These are phyloP conservation scores for Colletotrichum musae DNA, from an alignment of 2,329 filamentous ascomycete species.

Conservation along the genomic window DNA sequence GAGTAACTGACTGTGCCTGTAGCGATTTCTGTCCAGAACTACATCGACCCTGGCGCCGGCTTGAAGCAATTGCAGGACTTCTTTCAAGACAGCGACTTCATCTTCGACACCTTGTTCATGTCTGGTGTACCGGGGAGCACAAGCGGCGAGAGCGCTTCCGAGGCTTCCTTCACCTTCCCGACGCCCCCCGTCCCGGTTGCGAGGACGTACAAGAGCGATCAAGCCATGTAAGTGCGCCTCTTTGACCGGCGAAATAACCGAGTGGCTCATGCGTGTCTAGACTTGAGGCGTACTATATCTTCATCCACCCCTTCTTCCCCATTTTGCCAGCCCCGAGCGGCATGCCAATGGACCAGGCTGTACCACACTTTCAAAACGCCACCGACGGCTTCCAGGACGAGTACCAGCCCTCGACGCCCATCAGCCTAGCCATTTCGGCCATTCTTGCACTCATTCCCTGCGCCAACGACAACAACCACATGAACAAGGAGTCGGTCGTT, in stretches of 20 bases:
- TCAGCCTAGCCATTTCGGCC: conserved; percentile 63
- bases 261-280: conserved; percentile 31
- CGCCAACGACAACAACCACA: conserved; percentile 54
- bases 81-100: conserved; percentile 62
- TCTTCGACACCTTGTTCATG: conserved; percentile 61
- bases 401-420: conserved; percentile 58
- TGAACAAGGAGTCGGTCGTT: conserved; percentile 55
- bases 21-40: conserved; percentile 55
- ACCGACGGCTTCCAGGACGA: conserved; percentile 51
- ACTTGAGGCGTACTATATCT: conserved; percentile 66
- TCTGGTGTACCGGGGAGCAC: conserved; percentile 39
- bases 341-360: conserved; percentile 51
- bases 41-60: conserved; percentile 63
- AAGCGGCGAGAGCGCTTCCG: conserved; percentile 40
- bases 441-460: conserved; percentile 64
- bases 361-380: conserved; percentile 53
- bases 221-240: conserved; percentile 54
- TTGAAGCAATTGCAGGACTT: conserved; percentile 62
- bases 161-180: conserved; percentile 36
- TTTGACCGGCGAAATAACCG: too few relatives aligned
- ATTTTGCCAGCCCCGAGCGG: conserved; percentile 61
- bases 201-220: conserved; percentile 58
- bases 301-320: conserved; percentile 66
- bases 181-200: conserved; percentile 50
- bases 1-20: conserved; percentile 24